Conservation (phyloP, 345 rosid species). For the Arabis alpina region DNA sequence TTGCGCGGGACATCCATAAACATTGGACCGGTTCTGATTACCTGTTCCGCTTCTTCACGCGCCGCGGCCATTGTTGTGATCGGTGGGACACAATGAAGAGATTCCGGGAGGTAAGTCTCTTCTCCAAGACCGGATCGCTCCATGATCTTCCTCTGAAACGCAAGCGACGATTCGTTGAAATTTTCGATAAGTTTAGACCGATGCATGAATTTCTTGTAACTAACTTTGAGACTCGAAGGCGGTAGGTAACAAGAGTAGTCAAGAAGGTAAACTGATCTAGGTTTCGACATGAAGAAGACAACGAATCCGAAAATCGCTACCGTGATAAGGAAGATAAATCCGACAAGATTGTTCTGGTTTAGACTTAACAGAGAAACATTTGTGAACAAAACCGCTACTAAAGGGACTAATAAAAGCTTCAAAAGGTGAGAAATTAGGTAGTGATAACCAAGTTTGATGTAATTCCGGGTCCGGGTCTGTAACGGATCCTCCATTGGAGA, state of each 20-base stretch:
- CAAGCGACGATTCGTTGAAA: constrained; percentile 72
- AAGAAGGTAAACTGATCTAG: constrained; percentile 69
- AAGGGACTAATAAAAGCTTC: constrained; percentile 60
- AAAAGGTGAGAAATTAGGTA: constrained; percentile 58
- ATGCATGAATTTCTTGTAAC: constrained; percentile 62
- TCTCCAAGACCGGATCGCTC: constrained; percentile 88
- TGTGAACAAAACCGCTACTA: constrained; percentile 50
- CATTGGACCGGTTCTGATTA: constrained; percentile 42
- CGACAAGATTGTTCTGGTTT: constrained; percentile 62
- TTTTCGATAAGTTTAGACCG: constrained; percentile 59
- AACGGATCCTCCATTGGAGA: constrained; percentile 46
- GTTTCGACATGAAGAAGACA: constrained; percentile 71
- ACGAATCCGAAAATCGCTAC: constrained; percentile 58
- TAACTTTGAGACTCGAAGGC: constrained; percentile 57
- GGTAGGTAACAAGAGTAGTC: constrained; percentile 83
- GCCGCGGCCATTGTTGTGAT: constrained; percentile 84
- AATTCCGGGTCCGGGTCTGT: constrained; percentile 63
- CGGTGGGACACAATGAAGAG: constrained; percentile 73
- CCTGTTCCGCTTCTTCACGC: constrained; percentile 89
- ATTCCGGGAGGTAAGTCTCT: constrained; percentile 77
- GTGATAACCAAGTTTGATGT: constrained; percentile 79
- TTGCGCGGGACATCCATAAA: too few species aligned
- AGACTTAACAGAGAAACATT: constrained; percentile 60
- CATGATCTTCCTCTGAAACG: constrained; percentile 76
- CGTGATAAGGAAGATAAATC: constrained; percentile 53